Percentiles rank a stretch among this genome's conserved stretches.
Conservation (phyloP, 495 filamentous ascomycete genomes). For the Schizothecium vesticola region DNA sequence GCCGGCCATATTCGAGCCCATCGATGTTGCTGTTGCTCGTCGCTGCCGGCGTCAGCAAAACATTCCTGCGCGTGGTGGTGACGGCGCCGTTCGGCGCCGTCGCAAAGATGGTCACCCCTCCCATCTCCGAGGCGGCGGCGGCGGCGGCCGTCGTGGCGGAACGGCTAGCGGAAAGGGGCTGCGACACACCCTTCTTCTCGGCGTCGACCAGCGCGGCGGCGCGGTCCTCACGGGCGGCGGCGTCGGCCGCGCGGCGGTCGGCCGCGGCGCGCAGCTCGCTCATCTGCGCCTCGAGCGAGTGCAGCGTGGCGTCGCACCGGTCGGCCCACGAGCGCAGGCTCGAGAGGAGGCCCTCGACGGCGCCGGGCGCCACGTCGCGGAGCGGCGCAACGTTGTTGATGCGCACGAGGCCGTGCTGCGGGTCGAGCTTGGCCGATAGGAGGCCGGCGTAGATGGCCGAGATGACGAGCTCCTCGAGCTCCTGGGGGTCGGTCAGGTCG, state of each 20-base stretch:
- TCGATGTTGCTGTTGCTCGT: background rate
- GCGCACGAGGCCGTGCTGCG: conserved; percentile 61
- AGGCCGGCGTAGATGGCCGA: conserved; percentile 82
- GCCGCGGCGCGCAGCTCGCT: conserved; percentile 50
- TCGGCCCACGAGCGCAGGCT: conserved; percentile 67
- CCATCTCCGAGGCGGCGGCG: background rate
- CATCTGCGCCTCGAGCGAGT: conserved; percentile 69
- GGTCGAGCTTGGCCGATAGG: conserved; percentile 75
- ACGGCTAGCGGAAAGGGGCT: conserved; percentile 14
- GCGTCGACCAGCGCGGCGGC: conserved; percentile 44
- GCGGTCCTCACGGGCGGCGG: conserved; percentile 39
- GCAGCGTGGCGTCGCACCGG: conserved; percentile 69
- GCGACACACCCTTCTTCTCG: conserved; percentile 33
- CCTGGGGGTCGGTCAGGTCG: conserved; percentile 57
- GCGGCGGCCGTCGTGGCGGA: background rate
- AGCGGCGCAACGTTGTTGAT: conserved; percentile 76
- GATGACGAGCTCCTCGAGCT: conserved; percentile 88
- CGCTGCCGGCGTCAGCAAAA: conserved; percentile 1
- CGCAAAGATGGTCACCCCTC: background rate
- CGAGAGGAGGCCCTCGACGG: conserved; percentile 57
- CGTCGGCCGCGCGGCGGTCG: conserved; percentile 48
- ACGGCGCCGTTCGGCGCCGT: background rate
- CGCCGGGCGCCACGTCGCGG: conserved; percentile 68
- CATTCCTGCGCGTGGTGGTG: conserved; percentile 1
- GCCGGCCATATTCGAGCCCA: background rate